Percentiles rank a stretch among this genome's conserved stretches.
Evolutionary conservation across 2,329 filamentous ascomycete genomes (phyloP).

Genomic region (Neurospora sp.): DNA sequence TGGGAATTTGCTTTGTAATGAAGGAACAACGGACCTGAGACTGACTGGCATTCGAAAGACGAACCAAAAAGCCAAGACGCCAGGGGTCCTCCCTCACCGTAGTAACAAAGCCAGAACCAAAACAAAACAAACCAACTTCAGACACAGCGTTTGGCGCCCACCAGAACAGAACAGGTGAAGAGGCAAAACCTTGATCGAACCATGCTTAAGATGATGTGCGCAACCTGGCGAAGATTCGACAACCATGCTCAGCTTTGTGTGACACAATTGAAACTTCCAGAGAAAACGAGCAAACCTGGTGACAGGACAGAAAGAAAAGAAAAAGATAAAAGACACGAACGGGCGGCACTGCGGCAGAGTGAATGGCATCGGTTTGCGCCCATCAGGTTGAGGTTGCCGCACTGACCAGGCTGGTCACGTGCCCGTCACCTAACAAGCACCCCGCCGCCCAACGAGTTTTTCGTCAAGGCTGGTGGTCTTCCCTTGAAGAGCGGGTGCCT

Average conservation of each 20-base stretch:
- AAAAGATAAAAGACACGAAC: not conserved
- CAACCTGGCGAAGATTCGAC: not conserved
- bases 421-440: constrained; percentile 8
- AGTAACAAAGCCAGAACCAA: not conserved
- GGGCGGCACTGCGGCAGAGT: not conserved
- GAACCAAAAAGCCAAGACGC: not conserved
- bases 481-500: constrained; percentile 13
- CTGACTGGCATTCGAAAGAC: not conserved
- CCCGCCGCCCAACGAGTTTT: constrained; percentile 23
- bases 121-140: not conserved
- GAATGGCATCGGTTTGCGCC: not conserved
- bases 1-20: not conserved
- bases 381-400: constrained; percentile 1
- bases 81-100: not conserved
- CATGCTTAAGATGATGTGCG: not conserved
- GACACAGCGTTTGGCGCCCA: not conserved
- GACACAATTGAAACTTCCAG: not conserved
- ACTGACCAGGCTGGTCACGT: constrained; percentile 17
- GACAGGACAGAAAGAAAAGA: not conserved
- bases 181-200: not conserved
- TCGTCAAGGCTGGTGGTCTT: constrained; percentile 19
- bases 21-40: not conserved
- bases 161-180: not conserved
- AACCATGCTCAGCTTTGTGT: not conserved
- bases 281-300: not conserved